Evolutionary conservation across 2,329 filamentous ascomycete species (phyloP).

Genomic region (Apiospora aurea): DNA sequence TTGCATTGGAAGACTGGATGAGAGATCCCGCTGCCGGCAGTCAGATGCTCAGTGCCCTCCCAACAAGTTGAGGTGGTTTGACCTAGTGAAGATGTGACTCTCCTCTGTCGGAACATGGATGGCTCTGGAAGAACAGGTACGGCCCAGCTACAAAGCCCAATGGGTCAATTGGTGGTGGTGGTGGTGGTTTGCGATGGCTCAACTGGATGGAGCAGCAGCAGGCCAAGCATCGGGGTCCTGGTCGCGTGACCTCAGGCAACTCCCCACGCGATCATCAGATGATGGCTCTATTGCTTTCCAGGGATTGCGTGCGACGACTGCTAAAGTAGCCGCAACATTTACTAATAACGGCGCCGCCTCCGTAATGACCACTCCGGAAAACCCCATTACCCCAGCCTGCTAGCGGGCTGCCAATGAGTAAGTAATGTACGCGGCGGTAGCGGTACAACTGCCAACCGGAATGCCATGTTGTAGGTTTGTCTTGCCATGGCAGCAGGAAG

Average conservation of each 20-base stretch:
- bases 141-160: slow-evolving; percentile 5
- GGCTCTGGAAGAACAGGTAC: slow-evolving; percentile 12
- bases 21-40: slow-evolving; percentile 17
- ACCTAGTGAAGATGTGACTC: slow-evolving; percentile 13
- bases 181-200: background rate
- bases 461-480: slow-evolving; percentile 16
- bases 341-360: slow-evolving; percentile 3
- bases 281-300: background rate
- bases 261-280: slow-evolving; percentile 22
- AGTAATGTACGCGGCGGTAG: slow-evolving; percentile 1
- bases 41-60: slow-evolving; percentile 2
- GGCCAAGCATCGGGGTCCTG: slow-evolving; percentile 10
- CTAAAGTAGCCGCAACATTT: slow-evolving; percentile 5
- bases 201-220: background rate
- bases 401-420: background rate
- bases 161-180: too few relatives aligned
- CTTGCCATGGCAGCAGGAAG: slow-evolving; percentile 10
- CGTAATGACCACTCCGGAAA: background rate
- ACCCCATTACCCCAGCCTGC: slow-evolving; percentile 9
- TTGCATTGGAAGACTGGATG: background rate
- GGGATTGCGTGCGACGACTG: background rate
- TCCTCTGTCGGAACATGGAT: background rate
- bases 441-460: background rate
- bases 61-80: slow-evolving; percentile 16
- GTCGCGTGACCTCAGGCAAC: slow-evolving; percentile 25